Evolutionary conservation across 495 filamentous ascomycete species (phyloP).

Genomic region (Podospora tetraspora): DNA sequence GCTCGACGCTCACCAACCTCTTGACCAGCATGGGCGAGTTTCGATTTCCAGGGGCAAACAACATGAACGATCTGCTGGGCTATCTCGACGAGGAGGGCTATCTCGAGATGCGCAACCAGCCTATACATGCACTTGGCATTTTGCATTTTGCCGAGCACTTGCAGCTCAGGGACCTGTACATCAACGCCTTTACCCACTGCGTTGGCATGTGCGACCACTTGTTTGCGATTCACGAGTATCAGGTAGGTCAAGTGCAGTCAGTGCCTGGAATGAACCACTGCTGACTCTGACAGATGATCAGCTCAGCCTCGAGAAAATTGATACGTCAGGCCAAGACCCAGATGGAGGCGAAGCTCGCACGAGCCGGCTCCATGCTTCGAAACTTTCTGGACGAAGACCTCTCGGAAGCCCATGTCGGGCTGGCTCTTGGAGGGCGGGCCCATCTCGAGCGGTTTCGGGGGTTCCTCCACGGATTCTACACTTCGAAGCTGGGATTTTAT

Average conservation of each 20-base stretch:
- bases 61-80: constrained; percentile 46
- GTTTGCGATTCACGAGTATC: constrained; percentile 47
- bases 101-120: constrained; percentile 52
- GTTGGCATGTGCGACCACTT: constrained; percentile 59
- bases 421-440: constrained; percentile 45
- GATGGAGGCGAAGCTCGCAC: constrained; percentile 54
- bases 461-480: constrained; percentile 56
- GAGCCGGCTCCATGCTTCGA: constrained; percentile 43
- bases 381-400: constrained; percentile 59
- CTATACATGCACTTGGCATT: constrained; percentile 54
- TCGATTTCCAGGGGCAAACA: constrained; percentile 40
- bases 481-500: constrained; percentile 58
- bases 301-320: constrained; percentile 49
- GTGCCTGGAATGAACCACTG: neutral
- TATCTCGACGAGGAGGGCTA: constrained; percentile 60
- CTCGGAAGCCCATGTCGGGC: constrained; percentile 48
- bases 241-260: constrained; percentile 36
- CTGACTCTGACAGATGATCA: constrained; percentile 44
- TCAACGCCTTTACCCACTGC: constrained; percentile 61
- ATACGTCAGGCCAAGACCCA: constrained; percentile 56
- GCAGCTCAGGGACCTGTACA: constrained; percentile 51
- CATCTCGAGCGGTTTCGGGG: constrained; percentile 61
- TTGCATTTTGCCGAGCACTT: constrained; percentile 59
- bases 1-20: constrained; percentile 51
- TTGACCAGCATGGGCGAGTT: constrained; percentile 54